Evolutionary conservation across 1,139 yeast genomes (phyloP).

Genomic region (Pichia cactophila): DNA sequence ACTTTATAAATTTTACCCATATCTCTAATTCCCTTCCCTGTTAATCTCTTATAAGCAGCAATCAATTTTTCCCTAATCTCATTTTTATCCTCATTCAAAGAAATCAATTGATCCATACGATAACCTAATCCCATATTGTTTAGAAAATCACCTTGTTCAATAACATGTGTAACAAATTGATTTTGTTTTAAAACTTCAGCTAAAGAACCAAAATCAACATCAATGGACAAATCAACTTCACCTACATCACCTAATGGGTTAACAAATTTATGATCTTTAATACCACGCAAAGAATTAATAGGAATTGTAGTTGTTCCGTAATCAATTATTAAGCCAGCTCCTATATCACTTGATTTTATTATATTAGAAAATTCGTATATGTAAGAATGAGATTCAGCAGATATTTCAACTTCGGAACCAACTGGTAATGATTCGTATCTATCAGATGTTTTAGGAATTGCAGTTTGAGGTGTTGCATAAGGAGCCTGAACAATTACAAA

Average conservation of each 20-base stretch:
- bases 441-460: conserved; percentile 44
- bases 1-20: conserved; percentile 81
- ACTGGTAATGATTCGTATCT: conserved; percentile 50
- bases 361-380: conserved; percentile 40
- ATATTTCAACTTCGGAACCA: conserved; percentile 61
- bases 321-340: conserved; percentile 70
- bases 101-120: conserved; percentile 50
- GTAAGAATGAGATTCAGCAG: conserved; percentile 64
- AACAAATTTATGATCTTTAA: conserved; percentile 63
- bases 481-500: conserved; percentile 58
- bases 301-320: conserved; percentile 67
- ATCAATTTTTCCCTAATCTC: conserved; percentile 41
- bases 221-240: conserved; percentile 73
- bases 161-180: conserved; percentile 38
- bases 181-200: conserved; percentile 15
- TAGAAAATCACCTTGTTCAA: conserved; percentile 75
- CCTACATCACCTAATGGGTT: conserved; percentile 76
- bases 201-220: conserved; percentile 55
- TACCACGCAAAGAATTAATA: conserved; percentile 64
- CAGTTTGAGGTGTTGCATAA: conserved; percentile 56
- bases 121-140: conserved; percentile 71
- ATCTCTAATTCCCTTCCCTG: conserved; percentile 50
- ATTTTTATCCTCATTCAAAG: conserved; percentile 26
- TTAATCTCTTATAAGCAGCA: conserved; percentile 55
- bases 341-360: conserved; percentile 30